Evolutionary conservation across 2,329 filamentous ascomycete species (phyloP), one percentile per base, ranked within the genome.

Genomic region (Neofusicoccum sp.): DNA sequence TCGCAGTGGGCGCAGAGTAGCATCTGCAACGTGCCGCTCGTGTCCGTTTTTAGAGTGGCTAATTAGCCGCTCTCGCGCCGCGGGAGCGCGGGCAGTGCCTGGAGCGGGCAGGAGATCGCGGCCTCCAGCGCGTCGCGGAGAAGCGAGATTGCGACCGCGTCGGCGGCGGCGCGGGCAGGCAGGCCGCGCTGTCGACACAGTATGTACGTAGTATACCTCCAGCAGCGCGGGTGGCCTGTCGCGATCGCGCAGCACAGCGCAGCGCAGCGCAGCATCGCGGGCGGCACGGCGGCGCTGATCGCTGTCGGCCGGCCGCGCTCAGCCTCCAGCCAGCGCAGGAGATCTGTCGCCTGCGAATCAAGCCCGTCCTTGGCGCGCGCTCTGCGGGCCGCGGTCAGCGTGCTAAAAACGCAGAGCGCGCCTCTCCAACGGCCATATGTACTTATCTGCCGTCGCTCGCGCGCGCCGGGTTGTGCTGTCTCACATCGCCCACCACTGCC

Each of bases 281-380:
- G 28, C 20, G 20, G 20, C 20, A 20, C 20, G 20, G 20, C 20
- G 20, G 48, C 48, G 48, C 48, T 53, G 48, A 53, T 53, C 49
- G 51, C 51, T 41, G 51, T 43, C 43, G 43, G 24, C 51, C 51
- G 51, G 11, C 51, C 36, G 26, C 12, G n/a, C 51, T 56, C 51
- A 56, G 51, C 51, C 51, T 56, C 51, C 51, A 56, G 51, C 49
- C 28, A 4, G 38, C 26, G 47, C 47, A 56, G 51, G 51, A 56
- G 38, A 53, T 56, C 51, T 56, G 33, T 56, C 48, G 51, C 51
- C 38, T 5, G 38, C 51, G 51, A 56, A 56, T 56, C 51, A 56
- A 43, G 51, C 28, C 28, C 36, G 28, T 28, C 51, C 40, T 34
- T 41, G 51, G 38, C 45, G 14, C 28, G 14, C 28, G 30, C 12